Evolutionary conservation across 2,329 filamentous ascomycete species (phyloP).

Genomic region (Fusarium chuoi): DNA sequence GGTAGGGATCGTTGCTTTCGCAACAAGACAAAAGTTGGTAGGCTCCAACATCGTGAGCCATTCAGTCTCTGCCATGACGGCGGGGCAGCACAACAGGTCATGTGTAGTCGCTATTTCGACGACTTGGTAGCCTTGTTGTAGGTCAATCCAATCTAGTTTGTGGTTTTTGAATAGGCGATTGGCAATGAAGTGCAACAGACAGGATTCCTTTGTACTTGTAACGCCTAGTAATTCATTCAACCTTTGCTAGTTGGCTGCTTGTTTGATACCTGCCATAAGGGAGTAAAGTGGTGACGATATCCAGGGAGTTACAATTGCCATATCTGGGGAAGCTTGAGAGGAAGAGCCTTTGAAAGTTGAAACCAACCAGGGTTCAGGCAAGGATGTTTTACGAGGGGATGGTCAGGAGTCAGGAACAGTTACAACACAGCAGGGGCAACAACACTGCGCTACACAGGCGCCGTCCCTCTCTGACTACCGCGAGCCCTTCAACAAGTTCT

Average conservation of each 20-base stretch:
- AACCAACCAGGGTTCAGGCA: conserved; percentile 20
- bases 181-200: conserved; percentile 4
- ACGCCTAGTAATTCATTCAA: background rate
- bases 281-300: conserved; percentile 26
- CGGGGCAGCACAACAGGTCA: conserved; percentile 32
- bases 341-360: conserved; percentile 26
- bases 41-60: conserved; percentile 13
- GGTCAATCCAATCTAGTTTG: conserved; percentile 32
- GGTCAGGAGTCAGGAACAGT: conserved; percentile 27
- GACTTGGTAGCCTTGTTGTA: conserved; percentile 22
- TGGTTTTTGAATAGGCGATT: conserved; percentile 33
- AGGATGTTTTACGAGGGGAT: conserved; percentile 31
- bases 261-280: conserved; percentile 6
- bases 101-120: conserved; percentile 27
- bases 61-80: conserved; percentile 37
- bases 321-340: conserved; percentile 41
- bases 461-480: conserved; percentile 37
- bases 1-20: conserved; percentile 3
- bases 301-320: conserved; percentile 15
- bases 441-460: conserved; percentile 29
- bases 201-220: background rate
- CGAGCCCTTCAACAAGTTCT: conserved; percentile 31
- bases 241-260: background rate
- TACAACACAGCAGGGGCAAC: conserved; percentile 32
- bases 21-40: background rate